phyloP scores from a whole-genome alignment of 352 stramenopile genomes.

The Pythium apleroticum region DNA sequence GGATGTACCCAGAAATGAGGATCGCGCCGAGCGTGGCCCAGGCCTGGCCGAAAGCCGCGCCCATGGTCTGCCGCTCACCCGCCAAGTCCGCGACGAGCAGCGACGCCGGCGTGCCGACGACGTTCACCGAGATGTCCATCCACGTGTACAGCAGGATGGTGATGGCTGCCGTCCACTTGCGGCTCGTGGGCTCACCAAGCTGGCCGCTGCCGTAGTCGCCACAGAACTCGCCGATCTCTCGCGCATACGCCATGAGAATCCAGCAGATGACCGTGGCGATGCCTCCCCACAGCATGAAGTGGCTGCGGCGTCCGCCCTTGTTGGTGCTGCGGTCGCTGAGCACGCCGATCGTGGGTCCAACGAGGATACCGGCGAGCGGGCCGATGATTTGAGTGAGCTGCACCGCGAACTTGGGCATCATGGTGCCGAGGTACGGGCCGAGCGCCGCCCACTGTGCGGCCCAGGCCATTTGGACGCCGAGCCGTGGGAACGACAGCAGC shows the following conservation, averaged over 20 bases:
- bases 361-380: constrained; percentile 45
- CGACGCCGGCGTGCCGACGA: background rate
- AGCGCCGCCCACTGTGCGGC: constrained; percentile 53
- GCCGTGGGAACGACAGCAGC: constrained; percentile 49
- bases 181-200: background rate
- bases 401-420: constrained; percentile 46
- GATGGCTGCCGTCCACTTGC: background rate
- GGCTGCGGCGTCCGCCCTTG: background rate
- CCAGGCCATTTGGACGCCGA: constrained; percentile 62
- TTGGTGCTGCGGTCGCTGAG: constrained; percentile 38
- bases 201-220: background rate
- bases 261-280: background rate
- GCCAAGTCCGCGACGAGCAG: background rate
- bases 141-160: background rate
- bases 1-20: background rate
- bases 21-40: background rate
- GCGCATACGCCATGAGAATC: background rate
- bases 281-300: background rate
- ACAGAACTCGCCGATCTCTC: background rate
- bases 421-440: constrained; percentile 48
- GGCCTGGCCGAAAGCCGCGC: background rate
- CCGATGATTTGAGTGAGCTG: constrained; percentile 55
- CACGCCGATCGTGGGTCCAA: constrained; percentile 46
- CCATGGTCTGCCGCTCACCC: background rate
- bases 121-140: background rate